phyloP scores from a whole-genome alignment of 345 rosid species.

The Bruguiera parviflora region DNA sequence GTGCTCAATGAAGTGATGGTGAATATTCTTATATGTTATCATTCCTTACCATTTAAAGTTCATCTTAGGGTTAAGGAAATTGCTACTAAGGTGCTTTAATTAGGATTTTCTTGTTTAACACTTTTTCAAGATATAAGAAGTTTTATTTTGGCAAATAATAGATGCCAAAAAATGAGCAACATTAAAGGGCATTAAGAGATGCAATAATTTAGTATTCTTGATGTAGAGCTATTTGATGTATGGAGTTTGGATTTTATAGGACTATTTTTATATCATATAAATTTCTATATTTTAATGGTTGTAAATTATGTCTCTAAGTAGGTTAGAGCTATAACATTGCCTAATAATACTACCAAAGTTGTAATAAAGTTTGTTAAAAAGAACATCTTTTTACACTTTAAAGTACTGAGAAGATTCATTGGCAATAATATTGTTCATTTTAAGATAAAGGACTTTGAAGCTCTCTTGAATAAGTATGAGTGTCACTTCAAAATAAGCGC shows the following conservation, averaged over 20 bases:
- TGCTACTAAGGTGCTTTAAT: background rate
- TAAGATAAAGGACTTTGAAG: too few relatives aligned
- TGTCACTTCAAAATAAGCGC: too few relatives aligned
- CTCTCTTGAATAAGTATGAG: too few relatives aligned
- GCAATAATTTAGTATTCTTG: background rate
- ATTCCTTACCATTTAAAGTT: background rate
- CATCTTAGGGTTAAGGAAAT: background rate
- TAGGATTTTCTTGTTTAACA: too few relatives aligned
- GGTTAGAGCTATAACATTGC: background rate
- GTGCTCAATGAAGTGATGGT: background rate
- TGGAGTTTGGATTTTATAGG: background rate
- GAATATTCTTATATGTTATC: background rate
- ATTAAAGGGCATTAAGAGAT: background rate
- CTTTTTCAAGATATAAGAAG: background rate
- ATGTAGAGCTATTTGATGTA: slow-evolving; percentile 6
- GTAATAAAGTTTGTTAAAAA: background rate
- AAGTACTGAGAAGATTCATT: background rate
- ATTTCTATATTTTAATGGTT: background rate
- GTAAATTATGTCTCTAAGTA: background rate
- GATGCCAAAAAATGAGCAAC: background rate
- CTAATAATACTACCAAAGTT: too few relatives aligned
- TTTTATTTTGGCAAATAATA: background rate
- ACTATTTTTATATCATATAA: background rate
- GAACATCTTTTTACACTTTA: background rate
- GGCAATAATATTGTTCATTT: background rate